Evolutionary conservation across 1,139 yeast species (phyloP), one percentile per base, ranked within the genome.

Genomic region (Pichia sp.): DNA sequence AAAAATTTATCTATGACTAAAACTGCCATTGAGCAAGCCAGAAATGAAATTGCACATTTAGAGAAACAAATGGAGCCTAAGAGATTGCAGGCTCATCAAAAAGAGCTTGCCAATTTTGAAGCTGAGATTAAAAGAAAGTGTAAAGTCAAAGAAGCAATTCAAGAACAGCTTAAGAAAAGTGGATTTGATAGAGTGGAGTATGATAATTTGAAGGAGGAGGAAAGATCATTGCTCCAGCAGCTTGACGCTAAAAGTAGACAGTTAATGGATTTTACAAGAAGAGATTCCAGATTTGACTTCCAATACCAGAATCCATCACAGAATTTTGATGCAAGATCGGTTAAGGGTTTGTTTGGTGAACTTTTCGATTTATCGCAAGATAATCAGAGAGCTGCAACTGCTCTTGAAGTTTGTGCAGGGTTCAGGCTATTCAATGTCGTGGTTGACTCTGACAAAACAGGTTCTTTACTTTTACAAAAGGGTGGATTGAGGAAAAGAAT

Each of bases 381-480:
- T 2, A 74, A 82, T 40, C 59, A 63, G 35, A 71, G 74, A 24
- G 77, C 80, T 41, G 82, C 95, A 0, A 69, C 81, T 29, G 98
- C 98, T 0, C 64, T 93, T 32, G 97, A 93, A 58, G 81, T 85
- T 3, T 83, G 96, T 59, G 98, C 97, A 5, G 98, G 98, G 32
- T 94, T 91, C 3, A 69, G 93, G 48, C 62, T 93, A 27, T 93
- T 77, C 58, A 87, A 88, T 52, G 87, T 93, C 27, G 87, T 93
- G 35, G 98, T 93, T 23, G 96, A 88, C 50, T 80, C 74, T 37
- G 93, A 93, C 40, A 76, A 67, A 19, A 81, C 86, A 6, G 98
- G 95, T 8, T 71, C 95, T 0, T 81, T 80, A 42, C 62, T 93
- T 13, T 66, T 93, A 32, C 91, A 87, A 49, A 67, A 67, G 27